Evolutionary conservation across 2,329 filamentous ascomycete genomes (phyloP), one percentile per base, ranked within the genome.

Genomic region (Paecilomyces niveus): DNA sequence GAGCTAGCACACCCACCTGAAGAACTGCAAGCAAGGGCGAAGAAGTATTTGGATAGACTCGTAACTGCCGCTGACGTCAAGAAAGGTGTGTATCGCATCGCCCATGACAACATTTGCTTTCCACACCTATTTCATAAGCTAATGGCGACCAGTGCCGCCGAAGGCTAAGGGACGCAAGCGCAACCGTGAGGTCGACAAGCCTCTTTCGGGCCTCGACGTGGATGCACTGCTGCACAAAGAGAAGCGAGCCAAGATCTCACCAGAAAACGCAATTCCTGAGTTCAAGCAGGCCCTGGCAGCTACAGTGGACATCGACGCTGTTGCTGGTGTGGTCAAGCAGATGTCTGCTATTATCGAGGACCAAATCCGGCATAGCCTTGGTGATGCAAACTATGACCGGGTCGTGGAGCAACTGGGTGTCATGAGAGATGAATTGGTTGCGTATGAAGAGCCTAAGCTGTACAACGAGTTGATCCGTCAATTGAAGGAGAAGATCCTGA

Each of bases 201-300:
- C 94, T 0, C 83, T 96, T 8, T 97, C 93, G 0, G 92, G 92
- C 21, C 86, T 99, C 49, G 89, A 97, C 66, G 83, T 97, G 45
- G 89, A 92, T 60, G 86, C 85, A 3, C 83, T 97, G 2, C 85
- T 97, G n/a, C 82, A 83, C 53, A 76, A 80, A 59, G 78, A 83
- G 58, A 83, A 76, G 51, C 80, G 69, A 21, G 63, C 67, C 52
- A 80, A 77, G 52, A 86, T 89, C 58, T 82, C 84, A 8, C 71
- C 83, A 0, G 82, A 88, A 9, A 97, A 97, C 63, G 85, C 92
- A 1, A 85, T 97, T 4, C 92, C 94, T 0, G 90, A 93, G 60
- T 97, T 96, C 83, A 95, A 92, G 70, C 90, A 91, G 71, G 82
- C 87, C 2, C 79, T 97, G 15, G 80, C 80, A 1, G 76, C 77